Base-by-base conservation (phyloP, 2,329 filamentous ascomycete genomes). In the Septoria linicola region DNA sequence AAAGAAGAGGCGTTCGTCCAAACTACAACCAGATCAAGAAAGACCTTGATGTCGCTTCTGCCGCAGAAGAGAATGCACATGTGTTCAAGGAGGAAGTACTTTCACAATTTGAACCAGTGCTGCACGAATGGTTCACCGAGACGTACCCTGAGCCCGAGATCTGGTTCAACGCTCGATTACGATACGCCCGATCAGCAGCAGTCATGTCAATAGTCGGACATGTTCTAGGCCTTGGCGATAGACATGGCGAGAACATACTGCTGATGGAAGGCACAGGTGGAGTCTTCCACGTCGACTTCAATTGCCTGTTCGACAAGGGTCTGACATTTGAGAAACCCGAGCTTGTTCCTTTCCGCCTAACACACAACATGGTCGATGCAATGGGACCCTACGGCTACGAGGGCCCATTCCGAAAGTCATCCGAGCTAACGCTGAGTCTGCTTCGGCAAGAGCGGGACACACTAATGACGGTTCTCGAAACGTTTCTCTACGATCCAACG, bases 191-290 rank as follows among this genome's bases (percentile, higher is more conserved):
- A 3, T 95, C 93, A 1, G 92, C 88, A 64, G 93, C 95, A 8
- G 93, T 99, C 60, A 99, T 99, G 91, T 96, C 90, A n/a, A 99
- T 99, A 82, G 89, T 96, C 3, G 93, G 93, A 42, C 95, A 95
- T 50, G 91, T 97, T 41, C 80, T 99, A 3, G 93, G 83, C 54
- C 78, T 99, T 0, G 93, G 93, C 32, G 93, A 99, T 71, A 85
- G 93, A 3, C 93, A 99, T 72, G 92, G 92, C 52, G 93, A 99
- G 70, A 99, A 99, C 70, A 89, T 99, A 49, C 81, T 96, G 23
- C 83, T 99, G 25, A 90, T 97, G 70, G 89, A 97, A 73, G 87
- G 88, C 50, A 95, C 90, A 59, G 93, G 95, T 37, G 92, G 92
- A 44, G 84, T 95, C 2, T 88, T 99, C 71, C 93, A 99, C 71